Evolutionary conservation across 1,284 basidiomycete species (phyloP), one percentile per base, ranked within the genome.

Genomic region (Tylopilus sp.): DNA sequence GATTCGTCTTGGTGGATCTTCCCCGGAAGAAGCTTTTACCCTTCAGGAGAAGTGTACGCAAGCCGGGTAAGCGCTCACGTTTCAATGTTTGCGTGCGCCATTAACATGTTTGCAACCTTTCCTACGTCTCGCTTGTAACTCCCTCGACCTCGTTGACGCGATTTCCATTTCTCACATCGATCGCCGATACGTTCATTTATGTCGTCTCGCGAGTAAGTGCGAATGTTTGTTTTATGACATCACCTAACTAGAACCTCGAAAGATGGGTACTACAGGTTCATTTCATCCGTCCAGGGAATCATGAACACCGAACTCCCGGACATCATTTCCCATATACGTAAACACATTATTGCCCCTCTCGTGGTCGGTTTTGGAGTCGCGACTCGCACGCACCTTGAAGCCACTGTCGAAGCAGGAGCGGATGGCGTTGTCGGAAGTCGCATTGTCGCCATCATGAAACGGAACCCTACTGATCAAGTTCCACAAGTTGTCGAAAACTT

Each of bases 261-360:
- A 97, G 92, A 98, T 99, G 94, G 96, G 96, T 26, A 96, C 92
- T 2, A 99, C 96, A 1, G 97, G 96, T 37, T 98, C 94, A 5
- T 90, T 92, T 1, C 94, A 5, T 90, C 92, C 1, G 85, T 85
- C 24, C 74, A 79, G 35, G 83, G 84, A 13, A 79, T 76, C 0
- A 84, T 95, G 69, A 94, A 94, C 65, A 76, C 70, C 36, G 83
- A 82, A 15, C 84, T 97, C 8, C 92, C 92, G 2, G 83, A 88
- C 56, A 86, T 94, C 55, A 37, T 69, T 19, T 54, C 63, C 25
- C 63, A 65, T 33, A 61, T 69, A 22, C 58, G 65, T 45, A 41
- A 66, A 25, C 28, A 60, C 33, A 66, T 67, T 24, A 50, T 63
- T 26, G 26, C 66, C 28, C 94, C 96, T 4, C 80, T 99, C 47